These are phyloP conservation scores for Phoenix dactylifera DNA, from an alignment of 176 grass and related monocot species.

Conservation along the genomic window DNA sequence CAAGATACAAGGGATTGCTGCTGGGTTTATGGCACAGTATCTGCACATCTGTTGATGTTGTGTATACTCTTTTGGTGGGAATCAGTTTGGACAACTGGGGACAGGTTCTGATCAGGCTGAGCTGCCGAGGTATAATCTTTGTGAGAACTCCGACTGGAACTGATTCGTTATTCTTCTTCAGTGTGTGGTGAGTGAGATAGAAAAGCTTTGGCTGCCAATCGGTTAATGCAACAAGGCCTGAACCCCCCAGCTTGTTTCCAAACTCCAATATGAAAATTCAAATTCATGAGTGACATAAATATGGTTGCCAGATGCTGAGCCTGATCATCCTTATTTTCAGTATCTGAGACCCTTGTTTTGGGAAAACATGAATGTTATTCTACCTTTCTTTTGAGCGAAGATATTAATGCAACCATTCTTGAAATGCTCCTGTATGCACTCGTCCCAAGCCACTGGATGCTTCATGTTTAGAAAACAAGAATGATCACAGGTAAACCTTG, in stretches of 20 bases:
- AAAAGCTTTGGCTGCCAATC: not conserved
- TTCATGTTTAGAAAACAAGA: conserved; percentile 77
- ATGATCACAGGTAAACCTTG: conserved; percentile 87
- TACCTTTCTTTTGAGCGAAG: too few relatives aligned
- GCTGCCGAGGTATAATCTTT: conserved; percentile 65
- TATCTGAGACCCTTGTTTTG: too few relatives aligned
- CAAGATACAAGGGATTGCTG: conserved; percentile 70
- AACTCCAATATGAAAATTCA: too few relatives aligned
- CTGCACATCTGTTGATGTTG: conserved; percentile 76
- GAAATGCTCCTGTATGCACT: conserved; percentile 22
- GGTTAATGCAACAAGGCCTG: too few relatives aligned
- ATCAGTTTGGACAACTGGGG: conserved; percentile 93
- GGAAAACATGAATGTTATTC: too few relatives aligned
- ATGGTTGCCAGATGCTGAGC: too few relatives aligned
- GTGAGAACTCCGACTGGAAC: too few relatives aligned
- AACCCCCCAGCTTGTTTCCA: too few relatives aligned
- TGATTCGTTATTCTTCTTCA: too few relatives aligned
- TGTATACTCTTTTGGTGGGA: conserved; percentile 93
- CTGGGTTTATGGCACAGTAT: conserved; percentile 88
- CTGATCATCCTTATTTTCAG: too few relatives aligned
- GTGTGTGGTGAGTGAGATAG: too few relatives aligned
- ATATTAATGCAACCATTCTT: not conserved
- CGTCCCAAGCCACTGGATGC: conserved; percentile 75
- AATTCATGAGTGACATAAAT: too few relatives aligned
- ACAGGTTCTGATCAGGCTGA: conserved; percentile 94